Conservation (phyloP, 768 basidiomycete genomes). For the Clavaria fumosa region DNA sequence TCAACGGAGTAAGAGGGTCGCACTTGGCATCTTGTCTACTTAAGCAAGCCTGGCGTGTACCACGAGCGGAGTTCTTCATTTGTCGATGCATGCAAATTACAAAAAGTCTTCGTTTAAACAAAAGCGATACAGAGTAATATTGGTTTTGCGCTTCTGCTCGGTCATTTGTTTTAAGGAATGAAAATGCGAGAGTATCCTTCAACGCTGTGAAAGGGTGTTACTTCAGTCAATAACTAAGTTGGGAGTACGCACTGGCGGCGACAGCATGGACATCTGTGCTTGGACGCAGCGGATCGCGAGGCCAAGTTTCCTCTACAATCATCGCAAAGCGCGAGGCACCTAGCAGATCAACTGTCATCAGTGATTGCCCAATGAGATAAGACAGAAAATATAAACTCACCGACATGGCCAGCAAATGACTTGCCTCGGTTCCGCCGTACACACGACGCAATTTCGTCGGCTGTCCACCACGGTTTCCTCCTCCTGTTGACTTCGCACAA, state of each 20-base stretch:
- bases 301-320: constrained; percentile 47
- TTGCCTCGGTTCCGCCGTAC: constrained; percentile 48
- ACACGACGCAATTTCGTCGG: constrained; percentile 44
- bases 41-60: too few relatives aligned
- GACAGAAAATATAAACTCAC: constrained; percentile 23
- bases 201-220: constrained; percentile 19
- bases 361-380: neutral
- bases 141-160: too few relatives aligned
- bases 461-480: constrained; percentile 8
- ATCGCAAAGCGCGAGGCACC: constrained; percentile 50
- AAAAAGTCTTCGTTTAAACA: too few relatives aligned
- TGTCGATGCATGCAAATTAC: too few relatives aligned
- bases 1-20: too few relatives aligned
- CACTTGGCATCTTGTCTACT: too few relatives aligned
- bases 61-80: too few relatives aligned
- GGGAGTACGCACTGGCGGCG: constrained; percentile 29
- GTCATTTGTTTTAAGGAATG: constrained; percentile 29
- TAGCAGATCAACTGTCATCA: constrained; percentile 9
- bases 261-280: constrained; percentile 56
- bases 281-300: constrained; percentile 35
- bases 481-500: too few relatives aligned
- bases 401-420: constrained; percentile 82
- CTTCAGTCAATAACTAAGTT: constrained; percentile 1
- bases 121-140: too few relatives aligned
- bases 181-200: constrained; percentile 35